These are phyloP conservation scores for Pythium scleroteichum DNA, from an alignment of 352 stramenopile genomes.

Conservation along the genomic window DNA sequence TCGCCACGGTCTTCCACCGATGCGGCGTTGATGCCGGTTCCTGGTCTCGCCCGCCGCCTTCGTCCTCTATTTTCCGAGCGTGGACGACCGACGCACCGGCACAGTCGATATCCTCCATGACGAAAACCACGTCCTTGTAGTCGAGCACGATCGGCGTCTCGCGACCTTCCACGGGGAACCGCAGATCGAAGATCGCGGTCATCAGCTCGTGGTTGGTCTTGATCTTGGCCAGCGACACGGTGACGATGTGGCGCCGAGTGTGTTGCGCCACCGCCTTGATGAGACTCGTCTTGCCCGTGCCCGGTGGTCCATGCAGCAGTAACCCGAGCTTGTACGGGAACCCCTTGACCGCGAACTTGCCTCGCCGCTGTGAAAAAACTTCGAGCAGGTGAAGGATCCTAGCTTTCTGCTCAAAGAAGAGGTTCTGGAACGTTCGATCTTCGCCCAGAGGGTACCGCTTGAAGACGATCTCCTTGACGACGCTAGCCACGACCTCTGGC, in stretches of 20 bases:
- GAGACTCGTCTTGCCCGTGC: conserved; percentile 81
- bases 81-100: conserved; percentile 65
- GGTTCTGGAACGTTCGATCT: conserved; percentile 86
- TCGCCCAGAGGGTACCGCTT: conserved; percentile 82
- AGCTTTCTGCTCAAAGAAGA: conserved; percentile 87
- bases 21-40: not conserved
- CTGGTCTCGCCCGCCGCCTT: not conserved
- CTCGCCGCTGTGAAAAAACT: conserved; percentile 60
- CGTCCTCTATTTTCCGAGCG: conserved; percentile 15
- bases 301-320: conserved; percentile 82
- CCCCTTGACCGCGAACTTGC: conserved; percentile 85
- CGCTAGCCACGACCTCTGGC: conserved; percentile 53
- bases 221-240: conserved; percentile 68
- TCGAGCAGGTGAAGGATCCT: conserved; percentile 69
- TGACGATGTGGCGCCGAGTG: conserved; percentile 76
- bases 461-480: conserved; percentile 37
- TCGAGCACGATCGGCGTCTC: conserved; percentile 61
- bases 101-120: conserved; percentile 91
- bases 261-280: conserved; percentile 87
- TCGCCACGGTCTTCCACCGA: conserved; percentile 13
- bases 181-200: conserved; percentile 74
- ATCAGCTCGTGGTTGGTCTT: conserved; percentile 81
- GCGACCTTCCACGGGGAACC: conserved; percentile 52
- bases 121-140: conserved; percentile 87
- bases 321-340: conserved; percentile 91